These are phyloP conservation scores for Incumbomyces delicatus DNA, from an alignment of 2,329 filamentous ascomycete genomes.

Conservation along the genomic window DNA sequence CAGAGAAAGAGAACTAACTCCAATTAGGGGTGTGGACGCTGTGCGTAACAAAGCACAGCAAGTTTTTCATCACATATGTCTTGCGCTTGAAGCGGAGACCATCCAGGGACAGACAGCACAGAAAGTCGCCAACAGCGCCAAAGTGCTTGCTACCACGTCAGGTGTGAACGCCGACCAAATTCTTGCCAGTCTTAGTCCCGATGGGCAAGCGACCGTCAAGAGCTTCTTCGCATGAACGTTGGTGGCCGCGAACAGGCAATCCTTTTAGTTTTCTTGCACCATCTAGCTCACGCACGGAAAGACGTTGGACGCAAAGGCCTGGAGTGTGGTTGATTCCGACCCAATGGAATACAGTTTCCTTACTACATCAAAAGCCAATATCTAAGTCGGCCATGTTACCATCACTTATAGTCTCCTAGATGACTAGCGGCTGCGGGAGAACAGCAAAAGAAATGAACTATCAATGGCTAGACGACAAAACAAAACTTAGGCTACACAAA, in stretches of 20 bases:
- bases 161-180: constrained; percentile 67
- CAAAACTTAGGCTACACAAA: no score
- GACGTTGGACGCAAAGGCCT: no score
- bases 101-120: constrained; percentile 73
- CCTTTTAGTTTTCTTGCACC: no score
- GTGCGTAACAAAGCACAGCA: constrained; percentile 64
- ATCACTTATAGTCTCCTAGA: no score
- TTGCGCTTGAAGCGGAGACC: constrained; percentile 84
- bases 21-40: constrained; percentile 66
- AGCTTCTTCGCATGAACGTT: constrained; percentile 51
- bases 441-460: no score
- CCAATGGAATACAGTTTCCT: no score
- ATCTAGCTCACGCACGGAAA: no score
- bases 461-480: no score
- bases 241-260: constrained; percentile 1
- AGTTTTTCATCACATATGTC: constrained; percentile 73
- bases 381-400: no score
- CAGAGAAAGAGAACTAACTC: constrained; percentile 12
- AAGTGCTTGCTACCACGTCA: constrained; percentile 63
- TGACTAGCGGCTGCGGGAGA: no score
- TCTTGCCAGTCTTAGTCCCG: constrained; percentile 63
- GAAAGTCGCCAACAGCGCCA: constrained; percentile 67
- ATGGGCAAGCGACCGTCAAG: constrained; percentile 71
- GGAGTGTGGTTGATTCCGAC: no score
- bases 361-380: no score